Evolutionary conservation across 2,329 filamentous ascomycete genomes (phyloP), one percentile per base, ranked within the genome.

Genomic region (Fusarium verrucosum): DNA sequence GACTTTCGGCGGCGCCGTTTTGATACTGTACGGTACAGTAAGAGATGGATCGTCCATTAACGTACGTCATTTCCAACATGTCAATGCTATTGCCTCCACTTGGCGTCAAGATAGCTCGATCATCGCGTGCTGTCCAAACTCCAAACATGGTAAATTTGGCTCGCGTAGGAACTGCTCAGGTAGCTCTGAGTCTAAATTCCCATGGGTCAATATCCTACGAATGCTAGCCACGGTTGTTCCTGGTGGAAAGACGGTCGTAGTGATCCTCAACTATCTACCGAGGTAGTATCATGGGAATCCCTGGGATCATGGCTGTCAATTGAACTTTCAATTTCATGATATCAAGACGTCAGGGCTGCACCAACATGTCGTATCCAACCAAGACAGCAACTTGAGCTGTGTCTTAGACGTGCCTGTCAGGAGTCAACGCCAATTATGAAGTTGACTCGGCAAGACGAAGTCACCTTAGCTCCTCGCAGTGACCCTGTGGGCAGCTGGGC

Each of bases 51-150:
- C 50, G 40, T 56, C 45, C 49, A 50, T 58, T 52, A 41, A 64
- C n/a, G n/a, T n/a, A 71, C 66, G 65, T 70, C 68, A 71, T 61
- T 44, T 65, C 40, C 26, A 50, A 58, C 45, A 54, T 38, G 26
- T 45, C 37, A 41, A 58, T 58, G 47, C 36, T 56, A 49, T 35
- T 28, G 33, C 60, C 65, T 69, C 69, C 69, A 71, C 69, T 71
- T 71, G 49, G 69, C 56, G 52, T 46, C 42, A 40, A 41, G 35
- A 62, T 58, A 52, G 64, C 52, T 61, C 52, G 35, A 59, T 45
- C 52, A 58, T 66, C 42, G 50, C 50, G 55, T 35, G 38, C 23
- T 26, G 38, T 49, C 56, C 38, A 49, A 61, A 61, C 49, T 49
- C 56, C 38, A 49, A 61, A 61, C 49, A 59, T 44, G 42, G 45